Percentiles rank a stretch among this genome's conserved stretches.
phyloP scores from a whole-genome alignment of 2,329 filamentous ascomycete species.

The Alternaria conjuncta region DNA sequence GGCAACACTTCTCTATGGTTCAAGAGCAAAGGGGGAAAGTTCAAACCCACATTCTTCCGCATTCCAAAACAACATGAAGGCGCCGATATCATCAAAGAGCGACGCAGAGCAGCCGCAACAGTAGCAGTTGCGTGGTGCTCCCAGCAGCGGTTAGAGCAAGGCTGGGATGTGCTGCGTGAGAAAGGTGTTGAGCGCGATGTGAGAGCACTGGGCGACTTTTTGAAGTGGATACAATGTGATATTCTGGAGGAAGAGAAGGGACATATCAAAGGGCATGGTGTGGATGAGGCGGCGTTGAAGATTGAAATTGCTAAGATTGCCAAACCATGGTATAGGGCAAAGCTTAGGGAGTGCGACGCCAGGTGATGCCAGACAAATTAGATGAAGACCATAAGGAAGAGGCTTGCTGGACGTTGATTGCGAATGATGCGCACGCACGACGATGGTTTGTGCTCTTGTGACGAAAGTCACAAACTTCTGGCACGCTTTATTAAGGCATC shows the following conservation, averaged over 20 bases:
- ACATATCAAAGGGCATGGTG: conserved; percentile 21
- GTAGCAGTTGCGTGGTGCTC: conserved; percentile 29
- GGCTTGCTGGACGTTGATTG: background rate
- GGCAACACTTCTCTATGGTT: background rate
- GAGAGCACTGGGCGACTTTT: conserved; percentile 21
- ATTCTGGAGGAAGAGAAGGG: conserved; percentile 30
- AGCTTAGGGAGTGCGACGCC: background rate
- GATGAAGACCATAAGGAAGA: background rate
- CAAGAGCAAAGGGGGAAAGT: conserved; percentile 24
- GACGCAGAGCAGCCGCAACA: conserved; percentile 14
- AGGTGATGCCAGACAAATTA: background rate
- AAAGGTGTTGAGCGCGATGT: conserved; percentile 16
- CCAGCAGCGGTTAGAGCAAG: conserved; percentile 31
- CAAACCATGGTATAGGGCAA: conserved; percentile 1
- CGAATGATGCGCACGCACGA: background rate
- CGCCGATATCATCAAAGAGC: conserved; percentile 8
- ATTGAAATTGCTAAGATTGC: conserved; percentile 31
- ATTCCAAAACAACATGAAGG: conserved; percentile 19
- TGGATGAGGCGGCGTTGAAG: conserved; percentile 28
- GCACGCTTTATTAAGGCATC: background rate
- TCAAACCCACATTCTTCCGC: conserved; percentile 32
- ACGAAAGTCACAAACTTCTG: background rate
- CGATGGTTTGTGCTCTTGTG: background rate
- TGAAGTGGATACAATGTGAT: conserved; percentile 36
- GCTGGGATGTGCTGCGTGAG: conserved; percentile 34